Conservation (phyloP, 2,329 filamentous ascomycete species). For the Trichoderma citrinoviride region DNA sequence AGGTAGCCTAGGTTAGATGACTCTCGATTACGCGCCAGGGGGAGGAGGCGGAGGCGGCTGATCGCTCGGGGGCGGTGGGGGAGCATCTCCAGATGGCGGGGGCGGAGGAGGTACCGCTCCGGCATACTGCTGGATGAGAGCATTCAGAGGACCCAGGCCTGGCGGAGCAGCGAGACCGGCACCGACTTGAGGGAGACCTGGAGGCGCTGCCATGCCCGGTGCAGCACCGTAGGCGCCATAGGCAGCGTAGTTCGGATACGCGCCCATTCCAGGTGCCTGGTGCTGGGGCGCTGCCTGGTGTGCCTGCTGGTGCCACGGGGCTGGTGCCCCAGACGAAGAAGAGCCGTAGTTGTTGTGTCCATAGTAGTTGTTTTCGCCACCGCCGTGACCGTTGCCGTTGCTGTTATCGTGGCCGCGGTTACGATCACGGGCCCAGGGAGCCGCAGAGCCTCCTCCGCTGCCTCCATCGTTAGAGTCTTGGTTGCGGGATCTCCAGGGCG, state of each 20-base stretch:
- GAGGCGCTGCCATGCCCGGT: slow-evolving; percentile 42
- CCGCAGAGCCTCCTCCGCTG: slow-evolving; percentile 46
- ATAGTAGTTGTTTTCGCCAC: slow-evolving; percentile 31
- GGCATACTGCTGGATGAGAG: slow-evolving; percentile 66
- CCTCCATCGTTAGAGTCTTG: slow-evolving; percentile 51
- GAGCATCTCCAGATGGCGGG: slow-evolving; percentile 52
- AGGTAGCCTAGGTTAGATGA: background rate
- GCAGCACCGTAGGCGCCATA: slow-evolving; percentile 51
- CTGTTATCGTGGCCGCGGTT: slow-evolving; percentile 46
- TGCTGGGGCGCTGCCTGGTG: slow-evolving; percentile 37
- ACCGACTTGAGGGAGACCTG: slow-evolving; percentile 43
- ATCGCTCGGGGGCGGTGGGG: slow-evolving; percentile 53
- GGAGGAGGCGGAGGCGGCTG: slow-evolving; percentile 54
- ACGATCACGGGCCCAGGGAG: slow-evolving; percentile 63
- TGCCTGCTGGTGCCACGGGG: slow-evolving; percentile 48
- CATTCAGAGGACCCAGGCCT: slow-evolving; percentile 58
- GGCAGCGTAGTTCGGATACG: slow-evolving; percentile 53
- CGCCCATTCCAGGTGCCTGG: slow-evolving; percentile 53
- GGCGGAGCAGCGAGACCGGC: slow-evolving; percentile 54
- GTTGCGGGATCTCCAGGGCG: slow-evolving; percentile 68
- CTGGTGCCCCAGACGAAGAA: slow-evolving; percentile 29
- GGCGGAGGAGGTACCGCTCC: slow-evolving; percentile 56
- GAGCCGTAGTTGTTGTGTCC: slow-evolving; percentile 27
- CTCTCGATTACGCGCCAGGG: slow-evolving; percentile 46
- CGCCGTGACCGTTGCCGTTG: slow-evolving; percentile 26